A percentile compares a stretch with the other conserved stretches of the same genome.
phyloP scores from a whole-genome alignment of 805 yeast species.

The Candida peoriensis region DNA sequence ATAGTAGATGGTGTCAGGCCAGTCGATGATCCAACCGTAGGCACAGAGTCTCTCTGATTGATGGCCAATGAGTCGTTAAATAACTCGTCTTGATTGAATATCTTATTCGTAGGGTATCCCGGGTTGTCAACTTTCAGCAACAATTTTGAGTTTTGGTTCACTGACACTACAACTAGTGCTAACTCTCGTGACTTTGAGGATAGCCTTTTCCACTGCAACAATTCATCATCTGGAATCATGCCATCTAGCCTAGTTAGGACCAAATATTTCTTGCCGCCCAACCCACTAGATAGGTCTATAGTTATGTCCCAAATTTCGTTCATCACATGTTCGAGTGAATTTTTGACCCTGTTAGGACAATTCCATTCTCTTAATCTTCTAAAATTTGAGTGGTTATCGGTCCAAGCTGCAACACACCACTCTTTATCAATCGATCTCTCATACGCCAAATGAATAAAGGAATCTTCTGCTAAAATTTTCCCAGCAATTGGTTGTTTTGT shows the following conservation, averaged over 20 bases:
- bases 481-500: constrained; percentile 30
- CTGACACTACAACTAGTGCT: constrained; percentile 65
- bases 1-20: constrained; percentile 24
- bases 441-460: constrained; percentile 80
- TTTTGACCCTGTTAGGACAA: constrained; percentile 29
- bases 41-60: constrained; percentile 3
- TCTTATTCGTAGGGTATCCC: constrained; percentile 29
- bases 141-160: constrained; percentile 51
- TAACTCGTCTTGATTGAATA: constrained; percentile 23
- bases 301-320: constrained; percentile 66
- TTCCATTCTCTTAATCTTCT: constrained; percentile 65
- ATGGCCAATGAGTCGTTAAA: constrained; percentile 7
- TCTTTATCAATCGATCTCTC: constrained; percentile 73
- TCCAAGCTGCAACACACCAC: constrained; percentile 88
- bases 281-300: constrained; percentile 31
- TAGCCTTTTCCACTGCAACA: constrained; percentile 72
- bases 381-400: constrained; percentile 73
- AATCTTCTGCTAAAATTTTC: constrained; percentile 54
- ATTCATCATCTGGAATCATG: constrained; percentile 75
- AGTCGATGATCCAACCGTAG: constrained; percentile 24
- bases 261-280: constrained; percentile 45
- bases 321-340: constrained; percentile 49
- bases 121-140: constrained; percentile 29
- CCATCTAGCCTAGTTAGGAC: constrained; percentile 68
- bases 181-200: constrained; percentile 52